Evolutionary conservation across 2,329 filamentous ascomycete species (phyloP), one percentile per base, ranked within the genome.

Genomic region (Colletotrichum eleusines): DNA sequence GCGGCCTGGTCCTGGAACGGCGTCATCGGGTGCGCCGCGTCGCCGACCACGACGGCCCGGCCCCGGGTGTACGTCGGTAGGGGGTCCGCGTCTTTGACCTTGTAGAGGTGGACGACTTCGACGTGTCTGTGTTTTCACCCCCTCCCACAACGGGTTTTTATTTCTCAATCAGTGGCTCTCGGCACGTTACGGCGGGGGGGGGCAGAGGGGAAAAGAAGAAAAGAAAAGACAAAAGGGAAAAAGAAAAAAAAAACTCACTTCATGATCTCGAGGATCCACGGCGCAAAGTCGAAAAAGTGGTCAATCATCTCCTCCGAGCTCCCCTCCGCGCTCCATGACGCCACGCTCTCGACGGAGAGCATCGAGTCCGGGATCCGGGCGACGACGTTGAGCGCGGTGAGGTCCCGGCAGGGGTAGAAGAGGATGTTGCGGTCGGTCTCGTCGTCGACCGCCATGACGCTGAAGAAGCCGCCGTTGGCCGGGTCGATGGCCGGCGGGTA

Each of bases 81-180:
- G 0, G 82, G 80, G 55, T 83, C 82, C 20, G 82, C 72, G 69
- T 85, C 84, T 12, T 48, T 62, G 51, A 68, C 68, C 12, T 62
- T 61, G 58, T 71, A 71, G 5, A 71, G 35, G 7, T 58, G 31
- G 33, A 71, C 58, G 16, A 58, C 31, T 2, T 71, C 64, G 14
- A 42, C 64, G 51, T 51, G 42, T 8, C 67, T 66, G 28, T 46
- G n/a, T n/a, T 9, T 11, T 9, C 44, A 20, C 9, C 8, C 20
- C 9, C n/a, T 23, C 20, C n/a, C 44, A n/a, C 42, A 20, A 5
- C 14, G 9, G 20, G 20, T 8, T 1, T 5, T 11, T 38, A 4
- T 38, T 38, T 38, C 12, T 35, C 6, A 3, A 6, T 48, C 20
- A 20, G 14, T 8, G 9, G 6, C 5, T 44, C 5, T 18, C 3